Base-by-base conservation (phyloP, 2,329 filamentous ascomycete genomes). In the Ophiostoma ulmi region DNA sequence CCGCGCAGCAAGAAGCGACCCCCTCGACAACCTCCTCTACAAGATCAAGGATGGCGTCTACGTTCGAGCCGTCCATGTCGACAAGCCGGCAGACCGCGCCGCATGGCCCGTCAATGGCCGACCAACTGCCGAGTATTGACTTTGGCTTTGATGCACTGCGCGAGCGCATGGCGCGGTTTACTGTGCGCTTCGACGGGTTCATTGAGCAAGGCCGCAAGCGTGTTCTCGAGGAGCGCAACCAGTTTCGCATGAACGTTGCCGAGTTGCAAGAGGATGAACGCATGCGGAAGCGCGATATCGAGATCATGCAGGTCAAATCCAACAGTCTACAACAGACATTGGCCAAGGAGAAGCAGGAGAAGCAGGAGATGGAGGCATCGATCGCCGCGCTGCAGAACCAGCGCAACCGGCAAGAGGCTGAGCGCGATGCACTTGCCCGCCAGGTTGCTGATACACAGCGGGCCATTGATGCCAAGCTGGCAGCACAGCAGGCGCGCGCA, bases 141-240 rank as follows among this genome's bases (percentile, higher is more conserved):
- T 98, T 99, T 79, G 93, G 93, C 72, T 98, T 98, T 80, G 94
- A 98, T 76, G 93, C 97, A 75, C 82, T 99, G 78, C 94, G 94
- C 80, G 93, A 94, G 77, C 91, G 93, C 80, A 98, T 99, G 95
- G 87, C 90, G 70, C 92, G 91, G 74, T 99, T 99, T 79, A 97
- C 91, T 0, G 86, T 88, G 10, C 91, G 88, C 75, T 99, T 99
- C 76, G 95, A 99, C 78, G 89, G 90, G 0, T 98, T 97, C 76
- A 97, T 99, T 74, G 94, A 97, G 77, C 89, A 92, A 74, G 93
- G 94, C 0, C 87, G 94, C 68, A 96, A 96, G 80, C 88, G 92
- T 69, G 92, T 98, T 0, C 80, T 98, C 8, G 93, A 97, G 77
- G 94, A 98, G 83, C 88, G 93, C 77, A 98, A 97, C 77, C 90